Percentiles rank a stretch among this genome's conserved stretches.
Evolutionary conservation across 805 yeast species (phyloP).

Genomic region (Pichia pseudocactophila): DNA sequence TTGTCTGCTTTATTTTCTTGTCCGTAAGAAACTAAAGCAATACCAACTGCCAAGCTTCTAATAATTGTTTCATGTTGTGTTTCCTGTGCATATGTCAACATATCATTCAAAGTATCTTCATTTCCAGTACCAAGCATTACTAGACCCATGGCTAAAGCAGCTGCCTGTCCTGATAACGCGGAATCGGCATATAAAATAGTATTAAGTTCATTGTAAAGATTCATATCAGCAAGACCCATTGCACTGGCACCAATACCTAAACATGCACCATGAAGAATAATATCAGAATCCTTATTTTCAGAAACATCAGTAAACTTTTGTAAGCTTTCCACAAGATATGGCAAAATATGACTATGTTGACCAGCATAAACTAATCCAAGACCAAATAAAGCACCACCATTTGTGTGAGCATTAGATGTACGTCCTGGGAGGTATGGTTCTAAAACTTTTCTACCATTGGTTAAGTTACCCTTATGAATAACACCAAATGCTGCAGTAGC

Average conservation of each 20-base stretch:
- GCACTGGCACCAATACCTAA: constrained; percentile 95
- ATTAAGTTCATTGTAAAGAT: constrained; percentile 72
- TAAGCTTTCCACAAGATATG: constrained; percentile 63
- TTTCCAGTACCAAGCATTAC: constrained; percentile 89
- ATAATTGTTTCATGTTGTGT: constrained; percentile 94
- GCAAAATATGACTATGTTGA: constrained; percentile 82
- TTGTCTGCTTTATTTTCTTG: constrained; percentile 73
- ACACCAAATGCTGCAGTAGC: constrained; percentile 98
- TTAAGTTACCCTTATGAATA: constrained; percentile 87
- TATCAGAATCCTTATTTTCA: constrained; percentile 55
- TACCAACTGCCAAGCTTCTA: constrained; percentile 85
- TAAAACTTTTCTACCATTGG: constrained; percentile 80
- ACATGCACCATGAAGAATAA: constrained; percentile 89
- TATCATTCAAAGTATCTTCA: constrained; percentile 58
- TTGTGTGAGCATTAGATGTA: constrained; percentile 75
- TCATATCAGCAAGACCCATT: constrained; percentile 75
- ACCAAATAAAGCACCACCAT: constrained; percentile 93
- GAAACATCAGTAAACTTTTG: constrained; percentile 43
- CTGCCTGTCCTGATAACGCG: constrained; percentile 93
- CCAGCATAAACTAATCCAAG: constrained; percentile 94
- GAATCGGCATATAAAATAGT: constrained; percentile 82
- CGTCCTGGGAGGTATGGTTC: constrained; percentile 86
- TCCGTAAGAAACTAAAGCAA: constrained; percentile 81
- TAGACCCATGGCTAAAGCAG: constrained; percentile 92
- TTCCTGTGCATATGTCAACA: constrained; percentile 86